Conservation (phyloP, 148 eudicot species). For the Persicaria tinctoria region DNA sequence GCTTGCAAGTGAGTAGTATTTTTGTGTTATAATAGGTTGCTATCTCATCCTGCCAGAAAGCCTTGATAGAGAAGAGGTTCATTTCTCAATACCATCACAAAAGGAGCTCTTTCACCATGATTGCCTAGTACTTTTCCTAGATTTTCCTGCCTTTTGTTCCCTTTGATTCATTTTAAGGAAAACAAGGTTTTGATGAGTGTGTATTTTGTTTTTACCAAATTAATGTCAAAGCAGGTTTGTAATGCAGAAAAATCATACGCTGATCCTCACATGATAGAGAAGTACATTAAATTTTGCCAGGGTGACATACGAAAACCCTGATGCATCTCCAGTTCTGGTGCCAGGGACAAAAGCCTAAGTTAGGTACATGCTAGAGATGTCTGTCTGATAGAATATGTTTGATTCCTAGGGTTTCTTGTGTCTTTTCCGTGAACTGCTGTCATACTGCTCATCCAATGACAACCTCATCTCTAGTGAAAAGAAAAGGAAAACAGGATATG, state of each 20-base stretch:
- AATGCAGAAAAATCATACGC: conserved; percentile 52
- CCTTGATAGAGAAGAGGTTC: conserved; percentile 63
- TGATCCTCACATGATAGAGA: conserved; percentile 49
- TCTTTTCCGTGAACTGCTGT: too few species aligned
- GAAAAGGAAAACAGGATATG: too few species aligned
- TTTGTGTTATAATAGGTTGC: too few species aligned
- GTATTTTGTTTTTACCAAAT: conserved; percentile 9
- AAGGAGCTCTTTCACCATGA: conserved; percentile 60
- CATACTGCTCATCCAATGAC: too few species aligned
- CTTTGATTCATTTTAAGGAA: neutral
- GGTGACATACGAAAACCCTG: conserved; percentile 85
- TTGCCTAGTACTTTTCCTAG: conserved; percentile 29
- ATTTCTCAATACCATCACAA: conserved; percentile 50
- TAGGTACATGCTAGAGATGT: too few species aligned
- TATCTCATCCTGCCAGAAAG: too few species aligned
- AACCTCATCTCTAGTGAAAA: too few species aligned
- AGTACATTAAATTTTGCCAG: conserved; percentile 50
- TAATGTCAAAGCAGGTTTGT: conserved; percentile 51
- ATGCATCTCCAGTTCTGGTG: conserved; percentile 88
- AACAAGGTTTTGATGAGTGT: neutral
- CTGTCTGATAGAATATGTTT: too few species aligned
- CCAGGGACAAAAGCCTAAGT: too few species aligned
- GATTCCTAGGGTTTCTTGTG: too few species aligned
- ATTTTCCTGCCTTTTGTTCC: neutral
- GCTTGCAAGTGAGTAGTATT: too few species aligned